Percentiles rank a stretch among this genome's conserved stretches.
These are phyloP conservation scores for Saccharomycopsis olivae DNA, from an alignment of 805 yeast genomes.

Conservation along the genomic window DNA sequence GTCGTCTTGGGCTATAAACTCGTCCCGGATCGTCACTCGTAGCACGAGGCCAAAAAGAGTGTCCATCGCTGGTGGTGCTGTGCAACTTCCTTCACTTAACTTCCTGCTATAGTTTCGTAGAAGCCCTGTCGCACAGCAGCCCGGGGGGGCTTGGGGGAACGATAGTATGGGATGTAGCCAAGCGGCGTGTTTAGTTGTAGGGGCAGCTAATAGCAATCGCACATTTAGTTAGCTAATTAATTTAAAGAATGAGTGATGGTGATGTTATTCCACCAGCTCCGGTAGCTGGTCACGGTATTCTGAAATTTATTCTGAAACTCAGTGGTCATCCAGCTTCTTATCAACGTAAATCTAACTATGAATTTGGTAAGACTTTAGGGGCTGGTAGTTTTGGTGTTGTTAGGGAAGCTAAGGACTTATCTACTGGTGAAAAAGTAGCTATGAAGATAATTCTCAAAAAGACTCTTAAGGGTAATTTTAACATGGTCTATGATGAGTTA, in stretches of 20 bases:
- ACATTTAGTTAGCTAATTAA: too few relatives aligned
- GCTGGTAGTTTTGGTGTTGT: constrained; percentile 96
- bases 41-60: too few relatives aligned
- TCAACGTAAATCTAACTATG: constrained; percentile 54
- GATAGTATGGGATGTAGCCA: too few relatives aligned
- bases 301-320: constrained; percentile 39
- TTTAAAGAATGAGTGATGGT: too few relatives aligned
- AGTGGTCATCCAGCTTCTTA: constrained; percentile 68
- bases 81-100: too few relatives aligned
- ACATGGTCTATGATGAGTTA: constrained; percentile 72
- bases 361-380: constrained; percentile 77
- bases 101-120: too few relatives aligned
- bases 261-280: constrained; percentile 11
- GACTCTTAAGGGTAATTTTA: constrained; percentile 61
- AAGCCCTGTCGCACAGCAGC: too few relatives aligned
- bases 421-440: constrained; percentile 66
- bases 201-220: too few relatives aligned
- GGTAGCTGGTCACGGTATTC: constrained; percentile 26
- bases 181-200: not conserved
- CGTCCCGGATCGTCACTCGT: too few relatives aligned
- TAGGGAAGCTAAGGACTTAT: constrained; percentile 50
- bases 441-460: constrained; percentile 82
- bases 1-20: too few relatives aligned
- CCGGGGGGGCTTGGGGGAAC: too few relatives aligned
- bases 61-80: too few relatives aligned